Base-by-base conservation (phyloP, 2,329 filamentous ascomycete species). In the Aaosphaeria arxii region DNA sequence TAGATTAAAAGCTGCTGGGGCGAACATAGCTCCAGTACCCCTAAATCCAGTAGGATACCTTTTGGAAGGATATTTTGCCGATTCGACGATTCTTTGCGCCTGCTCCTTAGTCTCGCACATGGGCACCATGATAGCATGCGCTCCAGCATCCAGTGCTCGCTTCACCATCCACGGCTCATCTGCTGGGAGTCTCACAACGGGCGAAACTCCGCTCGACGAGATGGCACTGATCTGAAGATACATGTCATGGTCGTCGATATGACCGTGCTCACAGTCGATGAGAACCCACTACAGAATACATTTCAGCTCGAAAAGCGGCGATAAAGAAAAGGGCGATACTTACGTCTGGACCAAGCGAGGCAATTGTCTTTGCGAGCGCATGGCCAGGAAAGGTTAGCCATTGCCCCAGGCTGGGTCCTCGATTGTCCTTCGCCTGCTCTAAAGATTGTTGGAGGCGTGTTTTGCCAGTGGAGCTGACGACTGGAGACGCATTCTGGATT, bases 131-230 rank as follows among this genome's bases (percentile, higher is more conserved):
- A 71, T 62, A 0, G 67, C 69, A 24, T 71, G 69, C 1, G 68
- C 68, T 24, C 69, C 69, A 5, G 67, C 56, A 46, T 71, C 69
- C 4, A 71, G 62, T 6, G 69, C 69, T 6, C 70, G 63, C 61
- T 72, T 72, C 50, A 72, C 65, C 63, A 71, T 66, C 66, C 67
- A 70, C 49, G 70, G 68, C 44, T 70, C 66, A 3, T 54, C 58
- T 50, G 57, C 64, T 2, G 63, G 66, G 9, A 71, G 61, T 1
- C 69, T 63, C 28, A 71, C 56, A 35, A 71, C 67, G 4, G 69
- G 69, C 31, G 64, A 69, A 4, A 59, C 62, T 9, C 33, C 33
- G 9, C 13, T 13, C 9, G 33, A 9, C 9, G 33, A 9, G 9
- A 36, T 13, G 13, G 30, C 62, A 56, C 46, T 64, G 56, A 40